A percentile compares a stretch with the other conserved stretches of the same genome.
phyloP scores from a whole-genome alignment of 495 filamentous ascomycete genomes.

The Tuber aestivum region DNA sequence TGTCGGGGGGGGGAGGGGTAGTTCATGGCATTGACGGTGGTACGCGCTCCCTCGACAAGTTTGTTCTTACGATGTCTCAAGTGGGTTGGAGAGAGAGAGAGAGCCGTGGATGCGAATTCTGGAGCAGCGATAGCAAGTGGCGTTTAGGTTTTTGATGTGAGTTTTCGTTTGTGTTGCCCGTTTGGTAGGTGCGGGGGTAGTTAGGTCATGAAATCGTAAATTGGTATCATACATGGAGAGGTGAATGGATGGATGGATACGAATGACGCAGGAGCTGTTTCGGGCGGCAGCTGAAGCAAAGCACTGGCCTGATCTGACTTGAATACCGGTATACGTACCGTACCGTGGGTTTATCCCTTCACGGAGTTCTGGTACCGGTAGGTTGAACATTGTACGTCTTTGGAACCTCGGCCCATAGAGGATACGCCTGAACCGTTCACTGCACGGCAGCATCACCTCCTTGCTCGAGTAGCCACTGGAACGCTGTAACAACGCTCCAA shows the following conservation, averaged over 20 bases:
- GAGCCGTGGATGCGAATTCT: neutral
- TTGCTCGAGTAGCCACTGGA: neutral
- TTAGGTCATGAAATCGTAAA: neutral
- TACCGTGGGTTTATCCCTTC: neutral
- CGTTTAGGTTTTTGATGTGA: neutral
- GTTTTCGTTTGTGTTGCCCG: neutral
- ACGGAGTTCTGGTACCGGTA: neutral
- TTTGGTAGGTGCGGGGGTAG: neutral
- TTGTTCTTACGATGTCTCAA: neutral
- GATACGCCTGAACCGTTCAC: neutral
- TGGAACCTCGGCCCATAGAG: neutral
- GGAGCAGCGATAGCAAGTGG: neutral
- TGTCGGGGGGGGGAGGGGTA: neutral
- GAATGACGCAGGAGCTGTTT: neutral
- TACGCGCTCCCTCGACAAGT: neutral
- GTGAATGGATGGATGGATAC: neutral
- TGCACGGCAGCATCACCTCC: neutral
- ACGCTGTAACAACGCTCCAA: neutral
- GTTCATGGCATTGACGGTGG: neutral
- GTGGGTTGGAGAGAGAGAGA: neutral
- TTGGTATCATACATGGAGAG: neutral
- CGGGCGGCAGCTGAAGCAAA: neutral
- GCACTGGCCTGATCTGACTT: neutral
- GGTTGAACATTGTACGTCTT: neutral
- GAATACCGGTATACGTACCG: neutral